Base-by-base conservation (phyloP, 139 green algal genomes). In the Limnomonas spitsbergensis region DNA sequence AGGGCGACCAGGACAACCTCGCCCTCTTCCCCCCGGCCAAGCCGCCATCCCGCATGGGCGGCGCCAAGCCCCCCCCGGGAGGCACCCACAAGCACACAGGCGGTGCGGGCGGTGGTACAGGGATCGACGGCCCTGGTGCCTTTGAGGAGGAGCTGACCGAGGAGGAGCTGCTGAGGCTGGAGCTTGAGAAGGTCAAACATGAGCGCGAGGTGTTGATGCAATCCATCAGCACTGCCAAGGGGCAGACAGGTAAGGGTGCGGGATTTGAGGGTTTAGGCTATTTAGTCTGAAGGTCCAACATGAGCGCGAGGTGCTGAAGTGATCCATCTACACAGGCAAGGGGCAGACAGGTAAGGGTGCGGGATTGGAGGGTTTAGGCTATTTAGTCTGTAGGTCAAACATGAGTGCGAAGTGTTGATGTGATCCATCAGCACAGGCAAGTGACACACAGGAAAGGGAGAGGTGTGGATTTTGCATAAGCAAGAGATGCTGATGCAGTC, bases 161-260 rank as follows among this genome's bases (percentile, higher is more conserved):
- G 67, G 92, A 94, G 69, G 88, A 96, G 53, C 80, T 92, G 40
- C 81, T 94, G 42, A 73, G 83, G 31, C 75, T 86, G 34, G 88
- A 97, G 77, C 83, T 97, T 14, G 91, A 95, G 53, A 88, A 87
- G 14, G 91, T 93, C 1, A 95, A 97, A 80, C 82, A 85, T 26
- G 93, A 97, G 80, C 81, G 93, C 32, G 76, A 88, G 6, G 67
- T 82, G 29, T 79, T 97, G 47, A 85, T 96, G 52, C 72, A 90
- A n/a, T 92, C 89, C 2, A 89, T 97, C 69, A 84, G 80, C 14
- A 69, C 88, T 20, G 86, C 92, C 37, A 87, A 86, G 67, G 81
- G 76, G 20, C 81, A 88, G 66, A 79, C 82, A 69, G 86, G 86
- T 90, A 39, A 0, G 85, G 38, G 4, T 70, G 56, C 27, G 4